A percentile compares a stretch with the other conserved stretches of the same genome.
phyloP scores from a whole-genome alignment of 192 early-diverging fungal species.

The Rhizophagus prolifer region DNA sequence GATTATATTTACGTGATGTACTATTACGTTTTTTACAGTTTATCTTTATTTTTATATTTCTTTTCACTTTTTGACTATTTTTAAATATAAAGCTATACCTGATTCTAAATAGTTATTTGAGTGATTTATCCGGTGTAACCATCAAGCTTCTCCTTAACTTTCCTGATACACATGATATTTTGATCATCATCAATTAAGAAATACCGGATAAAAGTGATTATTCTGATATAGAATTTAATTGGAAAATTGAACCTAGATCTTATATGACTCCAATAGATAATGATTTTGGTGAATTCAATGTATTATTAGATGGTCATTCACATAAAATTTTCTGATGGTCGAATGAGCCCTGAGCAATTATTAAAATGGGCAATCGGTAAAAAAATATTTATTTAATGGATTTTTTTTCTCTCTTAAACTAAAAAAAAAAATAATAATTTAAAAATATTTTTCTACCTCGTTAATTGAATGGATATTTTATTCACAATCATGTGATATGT shows the following conservation, averaged over 20 bases:
- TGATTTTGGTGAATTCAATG: slow-evolving; percentile 32
- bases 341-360: slow-evolving; percentile 53
- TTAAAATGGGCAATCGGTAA: slow-evolving; percentile 64
- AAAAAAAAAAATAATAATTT: not conserved
- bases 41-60: too few relatives aligned
- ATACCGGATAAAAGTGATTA: too few relatives aligned
- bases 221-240: slow-evolving; percentile 43
- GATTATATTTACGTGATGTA: too few relatives aligned
- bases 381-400: not conserved
- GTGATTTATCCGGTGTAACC: too few relatives aligned
- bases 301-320: slow-evolving; percentile 63
- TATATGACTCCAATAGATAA: slow-evolving; percentile 47
- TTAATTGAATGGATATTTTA: slow-evolving; percentile 53
- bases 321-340: slow-evolving; percentile 63
- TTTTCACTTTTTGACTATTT: not conserved
- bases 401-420: too few relatives aligned
- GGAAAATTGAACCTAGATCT: slow-evolving; percentile 48
- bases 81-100: slow-evolving; percentile 25
- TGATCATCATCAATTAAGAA: too few relatives aligned
- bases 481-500: too few relatives aligned
- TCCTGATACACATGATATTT: too few relatives aligned
- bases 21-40: not conserved
- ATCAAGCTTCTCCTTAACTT: too few relatives aligned
- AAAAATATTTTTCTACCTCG: too few relatives aligned
- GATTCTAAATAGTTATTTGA: too few relatives aligned